Evolutionary conservation across 2,329 filamentous ascomycete species (phyloP).

Genomic region (Ophiostoma populinum): DNA sequence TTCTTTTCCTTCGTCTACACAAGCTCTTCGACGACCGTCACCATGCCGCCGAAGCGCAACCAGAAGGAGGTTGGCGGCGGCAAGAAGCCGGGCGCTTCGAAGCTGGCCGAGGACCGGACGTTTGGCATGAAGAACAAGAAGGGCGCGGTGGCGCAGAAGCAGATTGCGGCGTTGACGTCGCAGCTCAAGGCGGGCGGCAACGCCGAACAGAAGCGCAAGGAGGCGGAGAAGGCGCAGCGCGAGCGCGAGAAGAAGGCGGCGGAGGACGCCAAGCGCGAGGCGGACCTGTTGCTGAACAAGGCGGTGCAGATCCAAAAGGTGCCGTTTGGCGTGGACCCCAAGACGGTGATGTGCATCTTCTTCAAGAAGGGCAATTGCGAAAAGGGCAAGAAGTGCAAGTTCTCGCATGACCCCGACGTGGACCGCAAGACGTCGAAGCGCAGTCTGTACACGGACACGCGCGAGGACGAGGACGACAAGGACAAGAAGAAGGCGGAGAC

Average conservation of each 20-base stretch:
- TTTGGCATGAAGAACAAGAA: slow-evolving; percentile 99
- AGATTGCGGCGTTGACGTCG: slow-evolving; percentile 68
- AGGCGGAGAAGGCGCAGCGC: slow-evolving; percentile 45
- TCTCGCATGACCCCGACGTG: slow-evolving; percentile 75
- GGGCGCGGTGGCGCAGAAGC: slow-evolving; percentile 73
- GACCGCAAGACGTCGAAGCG: slow-evolving; percentile 89
- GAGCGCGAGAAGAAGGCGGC: slow-evolving; percentile 85
- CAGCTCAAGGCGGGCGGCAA: slow-evolving; percentile 58
- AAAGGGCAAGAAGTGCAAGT: slow-evolving; percentile 96
- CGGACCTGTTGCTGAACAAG: slow-evolving; percentile 68
- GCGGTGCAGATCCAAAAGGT: slow-evolving; percentile 95
- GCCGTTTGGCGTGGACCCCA: slow-evolving; percentile 92
- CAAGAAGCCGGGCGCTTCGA: slow-evolving; percentile 37
- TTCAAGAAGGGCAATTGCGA: slow-evolving; percentile 96
- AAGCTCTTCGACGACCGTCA: too few species aligned
- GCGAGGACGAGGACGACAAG: slow-evolving; percentile 42
- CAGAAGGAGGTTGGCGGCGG: slow-evolving; percentile 31
- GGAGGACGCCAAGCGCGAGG: slow-evolving; percentile 67
- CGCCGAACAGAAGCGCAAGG: slow-evolving; percentile 74
- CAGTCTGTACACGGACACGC: slow-evolving; percentile 73
- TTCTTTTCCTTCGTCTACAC: background rate
- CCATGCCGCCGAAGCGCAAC: slow-evolving; percentile 56
- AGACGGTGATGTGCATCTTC: slow-evolving; percentile 92
- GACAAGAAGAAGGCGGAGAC: slow-evolving; percentile 78
- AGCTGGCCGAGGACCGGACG: slow-evolving; percentile 78